Conservation (phyloP, 768 basidiomycete species). For the Suillus bovinus region DNA sequence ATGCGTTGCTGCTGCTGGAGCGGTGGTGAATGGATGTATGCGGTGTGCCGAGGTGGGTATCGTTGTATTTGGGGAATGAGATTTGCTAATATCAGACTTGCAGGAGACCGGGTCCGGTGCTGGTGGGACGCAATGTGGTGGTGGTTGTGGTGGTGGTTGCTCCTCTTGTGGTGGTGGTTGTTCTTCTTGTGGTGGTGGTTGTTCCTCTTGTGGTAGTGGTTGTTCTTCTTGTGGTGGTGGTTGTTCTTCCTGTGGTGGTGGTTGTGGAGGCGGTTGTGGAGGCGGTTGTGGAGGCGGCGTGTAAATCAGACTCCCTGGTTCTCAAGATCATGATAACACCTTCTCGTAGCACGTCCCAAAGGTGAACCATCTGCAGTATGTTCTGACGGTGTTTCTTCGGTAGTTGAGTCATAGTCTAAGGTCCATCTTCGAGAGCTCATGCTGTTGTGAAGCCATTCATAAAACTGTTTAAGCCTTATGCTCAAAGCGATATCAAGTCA, state of each 20-base stretch:
- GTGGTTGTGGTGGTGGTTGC: slow-evolving; percentile 13
- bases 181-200: slow-evolving; percentile 9
- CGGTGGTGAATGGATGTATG: slow-evolving; percentile 4
- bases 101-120: slow-evolving; percentile 12
- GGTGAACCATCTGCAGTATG: too few species aligned
- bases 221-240: not conserved
- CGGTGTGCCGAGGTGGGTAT: slow-evolving; percentile 10
- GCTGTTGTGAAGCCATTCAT: too few species aligned
- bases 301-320: not conserved
- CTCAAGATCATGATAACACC: too few species aligned
- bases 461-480: too few species aligned
- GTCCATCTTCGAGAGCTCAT: too few species aligned
- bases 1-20: slow-evolving; percentile 14
- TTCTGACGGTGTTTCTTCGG: too few species aligned
- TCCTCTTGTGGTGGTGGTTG: slow-evolving; percentile 27
- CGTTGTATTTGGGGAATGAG: not conserved
- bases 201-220: too few species aligned
- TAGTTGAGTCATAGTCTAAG: too few species aligned
- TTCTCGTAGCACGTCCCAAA: too few species aligned
- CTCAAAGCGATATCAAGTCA: too few species aligned
- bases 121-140: slow-evolving; percentile 6
- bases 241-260: slow-evolving; percentile 1
- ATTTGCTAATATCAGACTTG: not conserved
- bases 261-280: slow-evolving; percentile 25
- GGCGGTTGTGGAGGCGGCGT: not conserved